phyloP scores from a whole-genome alignment of 2,329 filamentous ascomycete genomes.

The Neonectria faginata region DNA sequence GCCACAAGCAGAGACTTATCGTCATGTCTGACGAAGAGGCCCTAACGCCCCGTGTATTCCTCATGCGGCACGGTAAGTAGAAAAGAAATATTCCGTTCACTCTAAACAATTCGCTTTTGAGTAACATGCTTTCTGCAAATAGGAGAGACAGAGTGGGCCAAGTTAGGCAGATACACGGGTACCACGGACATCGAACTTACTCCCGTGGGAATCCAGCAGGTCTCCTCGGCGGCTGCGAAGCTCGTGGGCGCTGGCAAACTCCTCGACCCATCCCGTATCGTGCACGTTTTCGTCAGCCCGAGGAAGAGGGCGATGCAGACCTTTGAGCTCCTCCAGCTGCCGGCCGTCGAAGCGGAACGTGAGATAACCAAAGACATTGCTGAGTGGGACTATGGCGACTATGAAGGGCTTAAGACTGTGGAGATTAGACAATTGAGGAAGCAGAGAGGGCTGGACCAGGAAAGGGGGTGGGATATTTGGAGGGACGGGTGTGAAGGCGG shows the following conservation, averaged over 20 bases:
- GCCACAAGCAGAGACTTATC: not conserved
- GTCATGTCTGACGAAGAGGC: constrained; percentile 1
- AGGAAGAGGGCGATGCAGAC: constrained; percentile 61
- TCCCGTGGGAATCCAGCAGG: constrained; percentile 10
- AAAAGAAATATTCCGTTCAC: not conserved
- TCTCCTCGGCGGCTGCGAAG: constrained; percentile 33
- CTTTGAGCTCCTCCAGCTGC: constrained; percentile 59
- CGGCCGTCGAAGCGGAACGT: constrained; percentile 39
- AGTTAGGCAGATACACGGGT: constrained; percentile 11
- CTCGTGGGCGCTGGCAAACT: constrained; percentile 63
- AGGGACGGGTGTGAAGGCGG: constrained; percentile 67
- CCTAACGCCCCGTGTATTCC: constrained; percentile 5
- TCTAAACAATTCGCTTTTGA: not conserved
- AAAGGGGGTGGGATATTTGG: constrained; percentile 66
- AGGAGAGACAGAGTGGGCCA: constrained; percentile 20
- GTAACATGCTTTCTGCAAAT: not conserved
- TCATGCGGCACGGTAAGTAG: constrained; percentile 6
- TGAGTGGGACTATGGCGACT: constrained; percentile 74
- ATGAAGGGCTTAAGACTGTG: constrained; percentile 67
- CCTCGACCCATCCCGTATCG: constrained; percentile 61
- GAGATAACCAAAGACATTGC: constrained; percentile 60
- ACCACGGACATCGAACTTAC: constrained; percentile 26
- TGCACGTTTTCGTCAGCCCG: constrained; percentile 63
- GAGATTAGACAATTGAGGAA: constrained; percentile 62
- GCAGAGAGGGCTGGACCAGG: constrained; percentile 59